Conservation (phyloP, 2,329 filamentous ascomycete species). For the Diaporthe amygdali region DNA sequence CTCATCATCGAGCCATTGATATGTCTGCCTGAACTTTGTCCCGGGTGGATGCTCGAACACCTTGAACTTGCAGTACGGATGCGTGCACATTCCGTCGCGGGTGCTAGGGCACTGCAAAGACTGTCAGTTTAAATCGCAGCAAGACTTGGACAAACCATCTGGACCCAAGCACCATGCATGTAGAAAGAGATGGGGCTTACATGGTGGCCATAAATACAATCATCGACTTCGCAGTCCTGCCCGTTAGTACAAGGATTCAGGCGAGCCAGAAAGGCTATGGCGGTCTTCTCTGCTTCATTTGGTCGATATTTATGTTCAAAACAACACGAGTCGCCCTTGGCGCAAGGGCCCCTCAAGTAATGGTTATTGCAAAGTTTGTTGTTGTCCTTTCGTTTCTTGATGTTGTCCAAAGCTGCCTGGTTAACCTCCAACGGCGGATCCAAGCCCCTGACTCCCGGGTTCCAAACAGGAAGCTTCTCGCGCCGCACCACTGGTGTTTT, state of each 20-base stretch:
- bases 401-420: slow-evolving; percentile 51
- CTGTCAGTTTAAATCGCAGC: background rate
- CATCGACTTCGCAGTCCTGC: slow-evolving; percentile 61
- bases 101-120: slow-evolving; percentile 56
- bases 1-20: slow-evolving; percentile 24
- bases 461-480: slow-evolving; percentile 48
- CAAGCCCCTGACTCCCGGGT: slow-evolving; percentile 58
- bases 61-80: slow-evolving; percentile 62
- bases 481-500: slow-evolving; percentile 28
- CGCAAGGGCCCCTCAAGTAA: slow-evolving; percentile 62
- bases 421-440: slow-evolving; percentile 57
- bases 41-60: slow-evolving; percentile 60
- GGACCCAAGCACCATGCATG: background rate
- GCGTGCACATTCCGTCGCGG: slow-evolving; percentile 54
- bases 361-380: slow-evolving; percentile 68
- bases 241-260: slow-evolving; percentile 62
- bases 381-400: slow-evolving; percentile 60
- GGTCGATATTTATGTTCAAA: slow-evolving; percentile 63
- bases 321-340: slow-evolving; percentile 57
- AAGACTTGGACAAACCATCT: background rate
- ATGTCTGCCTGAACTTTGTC: slow-evolving; percentile 50
- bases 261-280: slow-evolving; percentile 60
- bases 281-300: slow-evolving; percentile 58
- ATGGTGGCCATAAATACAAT: slow-evolving; percentile 69
- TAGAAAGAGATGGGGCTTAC: slow-evolving; percentile 42